Percentiles rank a stretch among this genome's conserved stretches.
These are phyloP conservation scores for Neckera pumila DNA, from an alignment of 225 moss, liverwort and hornwort species.

Conservation along the genomic window DNA sequence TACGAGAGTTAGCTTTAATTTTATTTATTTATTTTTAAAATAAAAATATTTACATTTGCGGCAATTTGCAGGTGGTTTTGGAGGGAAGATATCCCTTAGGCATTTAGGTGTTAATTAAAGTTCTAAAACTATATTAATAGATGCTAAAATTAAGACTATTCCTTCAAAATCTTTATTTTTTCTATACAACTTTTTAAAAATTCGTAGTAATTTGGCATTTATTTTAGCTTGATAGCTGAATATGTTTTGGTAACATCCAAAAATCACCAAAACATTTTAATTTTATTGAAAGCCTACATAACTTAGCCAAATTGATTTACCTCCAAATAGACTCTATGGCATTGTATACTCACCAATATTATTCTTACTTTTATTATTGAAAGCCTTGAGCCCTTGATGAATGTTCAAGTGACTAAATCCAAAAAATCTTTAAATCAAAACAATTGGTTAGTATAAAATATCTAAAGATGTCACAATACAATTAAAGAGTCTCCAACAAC, in stretches of 20 bases:
- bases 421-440: not conserved
- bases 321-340: not conserved
- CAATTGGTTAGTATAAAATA: not conserved
- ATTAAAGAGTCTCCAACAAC: accelerated
- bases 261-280: not conserved
- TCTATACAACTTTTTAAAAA: no score
- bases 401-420: not conserved
- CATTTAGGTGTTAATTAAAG: not conserved
- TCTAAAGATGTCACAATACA: not conserved
- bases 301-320: not conserved
- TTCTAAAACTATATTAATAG: no score
- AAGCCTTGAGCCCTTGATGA: accelerated
- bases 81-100: accelerated
- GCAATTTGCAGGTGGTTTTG: not conserved
- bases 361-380: not conserved
- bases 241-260: not conserved
- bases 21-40: no score
- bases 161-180: no score
- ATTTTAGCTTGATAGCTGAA: no score
- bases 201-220: no score
- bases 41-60: no score
- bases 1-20: accelerated
- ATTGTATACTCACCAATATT: not conserved
- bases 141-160: no score
- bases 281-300: accelerated